phyloP scores from a whole-genome alignment of 2,329 filamentous ascomycete genomes.

The Exophiala oligosperma region DNA sequence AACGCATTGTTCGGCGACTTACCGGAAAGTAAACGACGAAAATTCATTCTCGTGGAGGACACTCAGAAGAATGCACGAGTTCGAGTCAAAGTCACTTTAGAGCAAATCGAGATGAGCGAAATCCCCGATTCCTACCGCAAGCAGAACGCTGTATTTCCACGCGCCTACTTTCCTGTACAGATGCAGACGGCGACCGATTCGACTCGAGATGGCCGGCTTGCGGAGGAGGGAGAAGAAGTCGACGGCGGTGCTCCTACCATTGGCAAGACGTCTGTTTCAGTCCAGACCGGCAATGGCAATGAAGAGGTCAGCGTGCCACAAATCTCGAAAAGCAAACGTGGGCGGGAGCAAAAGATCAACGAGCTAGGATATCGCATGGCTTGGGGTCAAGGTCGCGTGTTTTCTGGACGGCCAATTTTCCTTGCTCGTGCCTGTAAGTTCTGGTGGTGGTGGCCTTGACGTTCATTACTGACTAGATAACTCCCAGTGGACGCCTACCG shows the following conservation, averaged over 20 bases:
- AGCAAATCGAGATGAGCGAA: slow-evolving; percentile 89
- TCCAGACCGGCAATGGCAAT: slow-evolving; percentile 67
- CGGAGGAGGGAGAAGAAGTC: slow-evolving; percentile 64
- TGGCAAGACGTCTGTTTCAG: slow-evolving; percentile 56
- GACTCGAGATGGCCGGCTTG: slow-evolving; percentile 68
- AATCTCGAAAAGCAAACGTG: slow-evolving; percentile 67
- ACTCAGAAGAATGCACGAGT: slow-evolving; percentile 76
- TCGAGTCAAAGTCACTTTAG: slow-evolving; percentile 87
- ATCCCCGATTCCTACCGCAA: slow-evolving; percentile 95
- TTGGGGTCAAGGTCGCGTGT: slow-evolving; percentile 92
- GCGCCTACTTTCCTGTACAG: slow-evolving; percentile 88
- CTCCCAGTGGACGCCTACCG: slow-evolving; percentile 83
- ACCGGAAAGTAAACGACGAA: slow-evolving; percentile 86
- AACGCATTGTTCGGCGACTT: slow-evolving; percentile 81
- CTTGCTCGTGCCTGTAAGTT: slow-evolving; percentile 86
- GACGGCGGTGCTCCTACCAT: slow-evolving; percentile 37
- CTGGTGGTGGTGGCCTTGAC: slow-evolving; percentile 4
- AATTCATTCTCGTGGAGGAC: slow-evolving; percentile 95
- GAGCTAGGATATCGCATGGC: slow-evolving; percentile 94
- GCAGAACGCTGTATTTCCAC: slow-evolving; percentile 83
- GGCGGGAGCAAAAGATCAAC: slow-evolving; percentile 86
- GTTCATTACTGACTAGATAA: slow-evolving; percentile 10
- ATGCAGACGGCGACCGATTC: slow-evolving; percentile 84
- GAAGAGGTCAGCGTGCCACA: slow-evolving; percentile 73
- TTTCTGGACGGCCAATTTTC: slow-evolving; percentile 82